These are phyloP conservation scores for Sphaerobolus stellatus DNA, from an alignment of 1,284 basidiomycete genomes.

Conservation along the genomic window DNA sequence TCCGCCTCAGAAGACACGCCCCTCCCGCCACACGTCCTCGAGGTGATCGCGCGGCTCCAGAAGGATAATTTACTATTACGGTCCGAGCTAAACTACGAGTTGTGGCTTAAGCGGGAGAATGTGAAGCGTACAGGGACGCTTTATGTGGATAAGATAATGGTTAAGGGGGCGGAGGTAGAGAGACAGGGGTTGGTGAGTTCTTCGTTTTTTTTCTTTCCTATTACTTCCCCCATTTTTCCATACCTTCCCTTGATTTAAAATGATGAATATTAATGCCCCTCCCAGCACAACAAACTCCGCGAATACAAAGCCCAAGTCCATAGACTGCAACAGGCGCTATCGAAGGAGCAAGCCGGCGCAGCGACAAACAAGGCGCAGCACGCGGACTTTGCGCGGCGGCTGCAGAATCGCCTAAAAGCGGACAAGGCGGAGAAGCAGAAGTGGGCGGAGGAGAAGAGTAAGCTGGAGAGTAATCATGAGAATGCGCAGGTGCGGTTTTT, in stretches of 20 bases:
- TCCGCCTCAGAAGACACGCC: slow-evolving; percentile 15
- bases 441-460: slow-evolving; percentile 70
- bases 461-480: slow-evolving; percentile 63
- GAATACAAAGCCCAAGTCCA: slow-evolving; percentile 67
- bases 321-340: slow-evolving; percentile 59
- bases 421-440: slow-evolving; percentile 51
- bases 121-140: slow-evolving; percentile 75
- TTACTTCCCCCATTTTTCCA: not conserved
- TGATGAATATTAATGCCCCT: too few species aligned
- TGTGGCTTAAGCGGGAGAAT: slow-evolving; percentile 77
- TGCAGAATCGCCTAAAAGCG: slow-evolving; percentile 9
- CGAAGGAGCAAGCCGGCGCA: slow-evolving; percentile 60
- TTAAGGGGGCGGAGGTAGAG: slow-evolving; percentile 72
- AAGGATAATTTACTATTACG: slow-evolving; percentile 69
- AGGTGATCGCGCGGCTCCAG: slow-evolving; percentile 67
- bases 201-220: slow-evolving; percentile 2
- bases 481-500: slow-evolving; percentile 53
- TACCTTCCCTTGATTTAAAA: not conserved
- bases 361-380: slow-evolving; percentile 6
- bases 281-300: slow-evolving; percentile 74
- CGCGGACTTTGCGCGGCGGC: slow-evolving; percentile 1
- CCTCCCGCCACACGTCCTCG: slow-evolving; percentile 48
- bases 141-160: slow-evolving; percentile 69
- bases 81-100: slow-evolving; percentile 79
- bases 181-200: slow-evolving; percentile 71